phyloP scores from a whole-genome alignment of 768 basidiomycete genomes.

The Hortiboletus flavorubellus region DNA sequence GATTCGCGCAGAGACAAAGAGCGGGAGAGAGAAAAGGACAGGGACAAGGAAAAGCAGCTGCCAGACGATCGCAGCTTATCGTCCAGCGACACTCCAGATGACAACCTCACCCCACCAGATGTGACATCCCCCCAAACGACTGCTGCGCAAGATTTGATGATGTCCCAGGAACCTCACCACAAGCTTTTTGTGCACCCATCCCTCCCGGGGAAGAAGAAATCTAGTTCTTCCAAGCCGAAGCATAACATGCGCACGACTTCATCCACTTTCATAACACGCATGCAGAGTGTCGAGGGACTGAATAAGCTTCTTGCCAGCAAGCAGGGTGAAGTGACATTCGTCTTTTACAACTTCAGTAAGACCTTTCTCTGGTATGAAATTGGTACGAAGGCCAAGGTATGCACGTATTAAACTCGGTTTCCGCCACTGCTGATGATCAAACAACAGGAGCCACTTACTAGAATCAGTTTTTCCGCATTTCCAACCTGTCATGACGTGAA shows the following conservation, averaged over 20 bases:
- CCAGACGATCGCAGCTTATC: slow-evolving; percentile 69
- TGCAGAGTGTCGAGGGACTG: slow-evolving; percentile 79
- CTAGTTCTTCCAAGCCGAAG: slow-evolving; percentile 67
- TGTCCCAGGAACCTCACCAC: slow-evolving; percentile 37
- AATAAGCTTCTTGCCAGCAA: slow-evolving; percentile 67
- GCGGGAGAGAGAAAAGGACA: slow-evolving; percentile 36
- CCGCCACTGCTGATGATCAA: slow-evolving; percentile 7
- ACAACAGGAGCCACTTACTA: slow-evolving; percentile 78
- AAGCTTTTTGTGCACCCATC: slow-evolving; percentile 61
- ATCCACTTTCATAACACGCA: slow-evolving; percentile 87
- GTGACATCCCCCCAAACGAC: slow-evolving; percentile 30
- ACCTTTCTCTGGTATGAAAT: slow-evolving; percentile 84
- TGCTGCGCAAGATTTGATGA: slow-evolving; percentile 33
- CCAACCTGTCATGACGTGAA: slow-evolving; percentile 95
- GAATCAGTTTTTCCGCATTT: slow-evolving; percentile 80
- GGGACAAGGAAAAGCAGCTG: slow-evolving; percentile 37
- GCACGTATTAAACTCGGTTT: slow-evolving; percentile 9
- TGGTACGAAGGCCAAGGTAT: slow-evolving; percentile 80
- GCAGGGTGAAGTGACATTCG: slow-evolving; percentile 80
- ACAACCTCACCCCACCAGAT: slow-evolving; percentile 44
- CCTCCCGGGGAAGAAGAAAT: slow-evolving; percentile 55
- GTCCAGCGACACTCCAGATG: slow-evolving; percentile 78
- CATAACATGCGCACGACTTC: slow-evolving; percentile 89
- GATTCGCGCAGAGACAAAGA: slow-evolving; percentile 50
- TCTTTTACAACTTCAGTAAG: slow-evolving; percentile 87